Evolutionary conservation across 768 basidiomycete genomes (phyloP).

Genomic region (Sistotremastrum suecicum): DNA sequence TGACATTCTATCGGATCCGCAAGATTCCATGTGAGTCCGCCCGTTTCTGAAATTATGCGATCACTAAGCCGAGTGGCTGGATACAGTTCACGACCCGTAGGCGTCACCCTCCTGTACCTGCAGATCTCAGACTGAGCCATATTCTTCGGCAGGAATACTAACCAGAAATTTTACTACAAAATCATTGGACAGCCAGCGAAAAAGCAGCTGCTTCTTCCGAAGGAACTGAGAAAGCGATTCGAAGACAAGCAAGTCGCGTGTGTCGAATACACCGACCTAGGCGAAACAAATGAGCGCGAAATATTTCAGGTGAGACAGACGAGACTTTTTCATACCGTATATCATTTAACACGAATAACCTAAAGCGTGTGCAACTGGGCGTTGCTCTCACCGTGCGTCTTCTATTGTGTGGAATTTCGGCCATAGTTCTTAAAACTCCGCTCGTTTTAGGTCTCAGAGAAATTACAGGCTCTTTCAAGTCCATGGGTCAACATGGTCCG

Average conservation of each 20-base stretch:
- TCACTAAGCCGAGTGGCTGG: neutral
- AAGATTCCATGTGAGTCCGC: conserved; percentile 40
- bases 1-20: conserved; percentile 5
- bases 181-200: conserved; percentile 29
- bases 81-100: conserved; percentile 1
- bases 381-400: conserved; percentile 48
- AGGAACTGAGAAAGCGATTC: conserved; percentile 36
- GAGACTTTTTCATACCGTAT: neutral
- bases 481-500: conserved; percentile 57
- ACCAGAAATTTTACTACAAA: conserved; percentile 52
- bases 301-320: conserved; percentile 39
- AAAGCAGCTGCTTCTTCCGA: conserved; percentile 38
- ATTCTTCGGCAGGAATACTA: conserved; percentile 43
- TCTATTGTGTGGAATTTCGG: neutral
- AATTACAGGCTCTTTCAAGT: conserved; percentile 64
- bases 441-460: conserved; percentile 32
- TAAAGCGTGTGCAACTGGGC: conserved; percentile 57
- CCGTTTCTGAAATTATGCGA: conserved; percentile 1
- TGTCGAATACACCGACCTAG: conserved; percentile 51
- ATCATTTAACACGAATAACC: conserved; percentile 9
- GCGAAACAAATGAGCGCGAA: conserved; percentile 50
- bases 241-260: conserved; percentile 47
- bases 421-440: neutral
- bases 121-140: conserved; percentile 12
- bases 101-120: neutral